These are phyloP conservation scores for Exophiala calicioides DNA, from an alignment of 2,329 filamentous ascomycete species.

Conservation along the genomic window DNA sequence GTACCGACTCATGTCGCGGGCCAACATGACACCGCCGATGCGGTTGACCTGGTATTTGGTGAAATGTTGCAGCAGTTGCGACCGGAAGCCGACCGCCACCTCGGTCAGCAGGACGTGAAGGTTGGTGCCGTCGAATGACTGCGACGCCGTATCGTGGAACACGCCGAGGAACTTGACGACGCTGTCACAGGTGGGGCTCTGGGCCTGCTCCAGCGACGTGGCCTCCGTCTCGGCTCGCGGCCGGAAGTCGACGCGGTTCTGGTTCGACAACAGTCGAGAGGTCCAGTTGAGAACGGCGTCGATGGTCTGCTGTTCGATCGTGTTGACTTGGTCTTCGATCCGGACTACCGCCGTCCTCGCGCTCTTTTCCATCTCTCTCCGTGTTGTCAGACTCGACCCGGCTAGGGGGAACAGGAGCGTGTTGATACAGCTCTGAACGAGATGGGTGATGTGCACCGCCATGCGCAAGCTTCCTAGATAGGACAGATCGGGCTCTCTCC, in stretches of 20 bases:
- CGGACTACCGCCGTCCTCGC: conserved; percentile 70
- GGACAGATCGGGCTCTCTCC: conserved; percentile 81
- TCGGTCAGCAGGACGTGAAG: conserved; percentile 80
- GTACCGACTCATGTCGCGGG: conserved; percentile 94
- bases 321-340: conserved; percentile 82
- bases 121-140: conserved; percentile 79
- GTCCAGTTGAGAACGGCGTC: conserved; percentile 77
- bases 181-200: conserved; percentile 80
- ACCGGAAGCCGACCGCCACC: conserved; percentile 75
- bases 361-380: conserved; percentile 84
- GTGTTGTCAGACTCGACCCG: conserved; percentile 83
- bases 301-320: conserved; percentile 67
- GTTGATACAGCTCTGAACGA: conserved; percentile 89
- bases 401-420: conserved; percentile 89
- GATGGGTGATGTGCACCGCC: conserved; percentile 83
- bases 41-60: conserved; percentile 92
- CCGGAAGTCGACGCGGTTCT: conserved; percentile 87
- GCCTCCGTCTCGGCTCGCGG: conserved; percentile 74
- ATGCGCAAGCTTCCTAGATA: conserved; percentile 79
- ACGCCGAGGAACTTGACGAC: conserved; percentile 78
- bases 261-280: conserved; percentile 67
- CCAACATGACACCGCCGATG: conserved; percentile 90
- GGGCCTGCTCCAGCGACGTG: conserved; percentile 67
- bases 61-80: conserved; percentile 85
- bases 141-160: conserved; percentile 62